A percentile compares a stretch with the other conserved stretches of the same genome.
Conservation (phyloP, 345 rosid species). For the Murraya paniculata region DNA sequence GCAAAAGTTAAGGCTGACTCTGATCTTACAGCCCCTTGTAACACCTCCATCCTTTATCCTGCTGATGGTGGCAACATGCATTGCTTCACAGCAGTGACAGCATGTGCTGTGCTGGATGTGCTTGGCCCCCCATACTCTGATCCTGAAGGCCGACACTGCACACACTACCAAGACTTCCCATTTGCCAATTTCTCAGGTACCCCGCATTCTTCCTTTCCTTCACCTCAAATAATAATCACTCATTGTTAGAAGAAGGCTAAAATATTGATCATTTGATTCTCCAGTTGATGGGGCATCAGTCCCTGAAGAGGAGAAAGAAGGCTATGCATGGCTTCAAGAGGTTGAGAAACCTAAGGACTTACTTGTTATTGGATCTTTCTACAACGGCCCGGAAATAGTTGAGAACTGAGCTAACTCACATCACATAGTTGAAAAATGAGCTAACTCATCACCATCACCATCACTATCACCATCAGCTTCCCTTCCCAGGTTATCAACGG, state of each 20-base stretch:
- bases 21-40: constrained; percentile 69
- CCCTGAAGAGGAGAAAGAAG: constrained; percentile 51
- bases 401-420: constrained; percentile 28
- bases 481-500: background rate
- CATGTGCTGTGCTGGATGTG: constrained; percentile 90
- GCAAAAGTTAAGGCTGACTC: constrained; percentile 77
- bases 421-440: constrained; percentile 36
- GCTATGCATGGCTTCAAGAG: constrained; percentile 75
- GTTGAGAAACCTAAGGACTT: constrained; percentile 57
- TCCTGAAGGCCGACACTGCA: constrained; percentile 78
- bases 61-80: constrained; percentile 97
- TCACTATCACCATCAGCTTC: background rate
- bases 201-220: constrained; percentile 1
- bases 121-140: constrained; percentile 87
- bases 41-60: constrained; percentile 78
- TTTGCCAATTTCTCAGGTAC: constrained; percentile 50
- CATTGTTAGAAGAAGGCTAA: background rate
- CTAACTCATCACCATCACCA: background rate
- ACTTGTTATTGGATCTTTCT: constrained; percentile 40
- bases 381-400: constrained; percentile 53
- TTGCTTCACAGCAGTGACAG: constrained; percentile 75
- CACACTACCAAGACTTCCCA: constrained; percentile 64
- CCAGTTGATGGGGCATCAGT: constrained; percentile 42
- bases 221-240: background rate
- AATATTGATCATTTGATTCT: background rate